Evolutionary conservation across 2,329 filamentous ascomycete genomes (phyloP), one percentile per base, ranked within the genome.

Genomic region (Cercospora sp.): DNA sequence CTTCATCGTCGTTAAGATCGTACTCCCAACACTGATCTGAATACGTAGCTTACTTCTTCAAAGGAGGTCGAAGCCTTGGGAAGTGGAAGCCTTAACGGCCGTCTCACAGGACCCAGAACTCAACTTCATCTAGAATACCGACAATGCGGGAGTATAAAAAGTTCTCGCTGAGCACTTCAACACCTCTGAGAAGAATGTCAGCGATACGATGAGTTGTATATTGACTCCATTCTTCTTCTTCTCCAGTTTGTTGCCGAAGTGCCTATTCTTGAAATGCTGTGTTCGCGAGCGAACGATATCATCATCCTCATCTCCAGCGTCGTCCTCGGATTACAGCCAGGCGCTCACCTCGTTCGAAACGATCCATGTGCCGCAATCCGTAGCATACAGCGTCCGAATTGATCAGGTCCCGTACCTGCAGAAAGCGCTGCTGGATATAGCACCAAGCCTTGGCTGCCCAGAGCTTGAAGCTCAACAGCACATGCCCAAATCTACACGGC

Each of bases 341-440:
- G 40, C 51, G 31, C 59, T 68, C 13, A 68, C 51, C 13, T 36
- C 42, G 26, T 60, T 65, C 48, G 63, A 62, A 7, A 57, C 58
- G 23, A 36, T 51, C 3, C 45, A 51, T 13, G 16, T 61, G 3
- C 66, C 63, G 3, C 59, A 58, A 5, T 36, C 62, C n/a, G 58
- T 57, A 48, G 66, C 63, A 23, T 68, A 68, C 53, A 60, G 51
- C 42, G 55, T 68, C 33, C 66, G 58, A 10, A 36, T 28, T 28
- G 62, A 65, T 20, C 66, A 68, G 42, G 60, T 65, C 5, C 48
- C 63, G 6, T 59, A 57, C 31, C 55, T 68, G 36, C 66, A 68
- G 59, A 65, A 68, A 20, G 62, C 58, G 20, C 59, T 65, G 26
- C 59, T 57, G 26, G 60, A 60, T 10, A 51, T 59, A 18, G 60